phyloP scores from a whole-genome alignment of 176 grass and related monocot genomes.

The Paspalum notatum region DNA sequence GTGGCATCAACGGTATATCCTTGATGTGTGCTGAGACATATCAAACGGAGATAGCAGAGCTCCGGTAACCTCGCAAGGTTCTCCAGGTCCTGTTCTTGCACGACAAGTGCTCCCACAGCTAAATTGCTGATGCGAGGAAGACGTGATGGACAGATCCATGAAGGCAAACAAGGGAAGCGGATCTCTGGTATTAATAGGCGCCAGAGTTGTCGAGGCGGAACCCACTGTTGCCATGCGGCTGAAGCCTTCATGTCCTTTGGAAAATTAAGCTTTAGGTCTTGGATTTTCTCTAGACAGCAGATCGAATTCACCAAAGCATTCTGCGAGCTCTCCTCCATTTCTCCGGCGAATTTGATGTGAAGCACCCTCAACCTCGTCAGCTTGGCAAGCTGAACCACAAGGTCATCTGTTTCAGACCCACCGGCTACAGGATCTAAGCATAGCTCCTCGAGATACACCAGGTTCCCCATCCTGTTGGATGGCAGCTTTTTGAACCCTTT shows the following conservation, averaged over 20 bases:
- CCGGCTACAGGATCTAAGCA: not conserved
- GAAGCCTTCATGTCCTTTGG: too few relatives aligned
- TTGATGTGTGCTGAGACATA: too few relatives aligned
- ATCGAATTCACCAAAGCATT: not conserved
- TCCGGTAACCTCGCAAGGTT: not conserved
- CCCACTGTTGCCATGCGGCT: too few relatives aligned
- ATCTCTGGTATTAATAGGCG: too few relatives aligned
- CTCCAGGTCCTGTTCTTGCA: not conserved
- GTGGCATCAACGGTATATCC: too few relatives aligned
- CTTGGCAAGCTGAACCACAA: not conserved
- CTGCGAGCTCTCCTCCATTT: not conserved
- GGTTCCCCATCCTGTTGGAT: not conserved
- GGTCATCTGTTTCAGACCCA: not conserved
- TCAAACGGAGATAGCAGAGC: not conserved
- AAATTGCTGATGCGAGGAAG: not conserved
- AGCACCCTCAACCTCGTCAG: not conserved
- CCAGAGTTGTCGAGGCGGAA: too few relatives aligned
- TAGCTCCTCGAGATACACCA: not conserved
- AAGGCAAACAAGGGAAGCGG: too few relatives aligned
- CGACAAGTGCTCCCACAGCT: not conserved
- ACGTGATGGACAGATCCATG: too few relatives aligned
- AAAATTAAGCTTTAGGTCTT: not conserved
- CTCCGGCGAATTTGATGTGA: fast-evolving
- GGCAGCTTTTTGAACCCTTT: not conserved
- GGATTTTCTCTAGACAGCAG: not conserved